phyloP scores from a whole-genome alignment of 495 filamentous ascomycete species.

The Bacidia gigantensis region DNA sequence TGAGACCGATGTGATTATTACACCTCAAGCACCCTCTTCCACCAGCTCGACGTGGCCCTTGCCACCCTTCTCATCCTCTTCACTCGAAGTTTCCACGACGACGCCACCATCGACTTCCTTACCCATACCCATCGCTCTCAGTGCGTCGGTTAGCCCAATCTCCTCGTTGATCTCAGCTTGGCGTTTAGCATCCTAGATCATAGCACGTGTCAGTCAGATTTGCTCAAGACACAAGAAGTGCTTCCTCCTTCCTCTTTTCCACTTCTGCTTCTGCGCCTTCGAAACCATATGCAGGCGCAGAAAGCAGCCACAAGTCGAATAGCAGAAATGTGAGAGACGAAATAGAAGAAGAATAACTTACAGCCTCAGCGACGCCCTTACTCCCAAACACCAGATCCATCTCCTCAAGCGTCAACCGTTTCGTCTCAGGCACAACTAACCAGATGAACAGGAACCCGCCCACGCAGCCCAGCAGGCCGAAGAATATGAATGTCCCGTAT shows the following conservation, averaged over 20 bases:
- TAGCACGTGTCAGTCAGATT: slow-evolving; percentile 30
- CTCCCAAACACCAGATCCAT: slow-evolving; percentile 28
- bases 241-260: slow-evolving; percentile 40
- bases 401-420: slow-evolving; percentile 39
- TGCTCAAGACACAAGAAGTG: slow-evolving; percentile 67
- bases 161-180: slow-evolving; percentile 62
- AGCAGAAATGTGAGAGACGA: neutral
- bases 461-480: slow-evolving; percentile 10
- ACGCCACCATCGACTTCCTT: neutral
- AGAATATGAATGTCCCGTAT: slow-evolving; percentile 30
- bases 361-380: slow-evolving; percentile 22
- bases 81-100: slow-evolving; percentile 4
- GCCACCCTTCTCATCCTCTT: neutral
- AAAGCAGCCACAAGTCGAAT: no score
- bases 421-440: slow-evolving; percentile 49
- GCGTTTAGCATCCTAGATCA: slow-evolving; percentile 43
- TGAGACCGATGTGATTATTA: no score
- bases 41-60: neutral
- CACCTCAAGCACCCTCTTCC: neutral
- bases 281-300: neutral
- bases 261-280: neutral
- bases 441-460: slow-evolving; percentile 20
- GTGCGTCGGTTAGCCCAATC: slow-evolving; percentile 41
- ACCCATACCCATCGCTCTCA: slow-evolving; percentile 4
- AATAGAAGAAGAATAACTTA: slow-evolving; percentile 17